Conservation (phyloP, 208 protist species). For the Strigomonas culicis region DNA sequence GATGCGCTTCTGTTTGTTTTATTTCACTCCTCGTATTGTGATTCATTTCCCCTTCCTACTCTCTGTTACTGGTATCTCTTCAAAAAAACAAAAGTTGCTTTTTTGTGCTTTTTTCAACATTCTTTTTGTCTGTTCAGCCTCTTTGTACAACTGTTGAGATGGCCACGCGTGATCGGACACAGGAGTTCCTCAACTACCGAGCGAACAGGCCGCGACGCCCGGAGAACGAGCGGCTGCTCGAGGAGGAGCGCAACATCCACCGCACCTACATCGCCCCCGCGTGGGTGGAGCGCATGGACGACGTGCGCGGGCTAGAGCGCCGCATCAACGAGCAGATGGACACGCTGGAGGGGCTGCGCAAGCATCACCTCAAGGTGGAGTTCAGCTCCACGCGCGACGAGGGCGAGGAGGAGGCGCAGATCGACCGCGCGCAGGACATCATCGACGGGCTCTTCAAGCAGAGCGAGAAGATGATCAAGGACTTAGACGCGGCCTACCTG, state of each 20-base stretch:
- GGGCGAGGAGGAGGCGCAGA: constrained; percentile 68
- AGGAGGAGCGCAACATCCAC: constrained; percentile 47
- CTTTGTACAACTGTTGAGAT: constrained; percentile 25
- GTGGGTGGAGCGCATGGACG: constrained; percentile 85
- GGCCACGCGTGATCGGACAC: constrained; percentile 84
- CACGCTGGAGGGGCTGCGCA: constrained; percentile 65
- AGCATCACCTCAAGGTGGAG: constrained; percentile 84
- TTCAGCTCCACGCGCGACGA: constrained; percentile 86
- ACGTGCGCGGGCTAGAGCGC: constrained; percentile 60
- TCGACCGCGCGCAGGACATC: constrained; percentile 68
- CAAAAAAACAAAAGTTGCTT: background rate
- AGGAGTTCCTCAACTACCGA: constrained; percentile 85
- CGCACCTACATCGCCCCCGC: constrained; percentile 64
- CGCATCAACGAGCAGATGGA: constrained; percentile 75
- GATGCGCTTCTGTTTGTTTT: no score
- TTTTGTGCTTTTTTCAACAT: background rate
- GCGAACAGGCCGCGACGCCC: constrained; percentile 47
- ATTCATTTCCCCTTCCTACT: background rate
- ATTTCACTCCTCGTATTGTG: background rate
- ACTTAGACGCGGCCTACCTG: constrained; percentile 68
- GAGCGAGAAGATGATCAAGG: constrained; percentile 66
- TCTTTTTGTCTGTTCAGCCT: background rate
- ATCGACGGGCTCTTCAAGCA: constrained; percentile 89
- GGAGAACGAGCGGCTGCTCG: constrained; percentile 71
- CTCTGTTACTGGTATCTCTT: background rate